Base-by-base conservation (phyloP, 192 early-diverging fungal species). In the Entrophospora sp. region DNA sequence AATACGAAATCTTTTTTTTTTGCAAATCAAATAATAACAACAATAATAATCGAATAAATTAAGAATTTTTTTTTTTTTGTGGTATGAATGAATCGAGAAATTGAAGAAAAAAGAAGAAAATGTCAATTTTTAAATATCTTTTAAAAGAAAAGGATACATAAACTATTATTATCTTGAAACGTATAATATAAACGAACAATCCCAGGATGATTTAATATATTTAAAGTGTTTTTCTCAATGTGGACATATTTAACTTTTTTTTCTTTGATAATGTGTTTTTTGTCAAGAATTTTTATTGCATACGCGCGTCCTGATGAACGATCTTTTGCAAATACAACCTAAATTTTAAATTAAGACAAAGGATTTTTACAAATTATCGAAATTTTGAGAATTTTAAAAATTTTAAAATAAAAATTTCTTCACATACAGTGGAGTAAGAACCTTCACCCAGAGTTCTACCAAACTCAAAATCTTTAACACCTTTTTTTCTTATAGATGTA, bases 191-290 rank as follows among this genome's bases (percentile, higher is more conserved):
- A 79, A 48, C 86, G 87, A 32, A 98, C 90, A 66, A 97, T 85
- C 64, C 91, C 89, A 53, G 91, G 92, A 72, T 99, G 95, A 62
- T 85, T 79, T 61, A 95, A 76, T 46, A 78, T 75, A 67, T 91
- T 89, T 46, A 99, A 79, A 4, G 92, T 89, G 56, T 93, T 88
- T 63, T 92, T 88, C 72, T 99, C 97, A 59, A 95, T 93, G 65
- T 91, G 88, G 69, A 96, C 94, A 70, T 96, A 97, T 74, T 94
- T 93, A 57, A 87, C 87, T 76, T 99, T 99, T 66, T 97, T 92
- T 57, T 99, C 91, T 69, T 91, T 92, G 51, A 97, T 87, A 59
- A 93, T 93, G 61, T 91, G 90, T 46, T 81, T 81, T 68, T 92
- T 92, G 69, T 90, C 87, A 8, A 91, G 83, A 27, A 96, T 89